Evolutionary conservation across 129 eudicot species (phyloP).

Genomic region (Flaveria bidentis): DNA sequence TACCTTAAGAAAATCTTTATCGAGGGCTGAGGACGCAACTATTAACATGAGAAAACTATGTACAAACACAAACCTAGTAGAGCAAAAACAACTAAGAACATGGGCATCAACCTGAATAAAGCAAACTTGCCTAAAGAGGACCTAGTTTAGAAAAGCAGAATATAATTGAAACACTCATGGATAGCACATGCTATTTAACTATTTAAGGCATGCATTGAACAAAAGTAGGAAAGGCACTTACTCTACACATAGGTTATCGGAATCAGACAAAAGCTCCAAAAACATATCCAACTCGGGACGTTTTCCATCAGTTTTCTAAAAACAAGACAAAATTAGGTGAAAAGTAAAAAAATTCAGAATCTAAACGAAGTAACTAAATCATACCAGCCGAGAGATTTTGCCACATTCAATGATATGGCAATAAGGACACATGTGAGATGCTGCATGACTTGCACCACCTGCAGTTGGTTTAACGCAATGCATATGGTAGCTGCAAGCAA

Average conservation of each 20-base stretch:
- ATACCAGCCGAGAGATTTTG: slow-evolving; percentile 63
- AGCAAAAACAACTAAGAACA: background rate
- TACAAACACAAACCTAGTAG: background rate
- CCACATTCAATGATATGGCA: slow-evolving; percentile 65
- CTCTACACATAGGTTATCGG: slow-evolving; percentile 64
- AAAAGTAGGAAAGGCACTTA: slow-evolving; percentile 36
- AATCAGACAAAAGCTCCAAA: slow-evolving; percentile 50
- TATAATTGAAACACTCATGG: background rate
- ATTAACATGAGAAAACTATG: slow-evolving; percentile 9
- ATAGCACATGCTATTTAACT: slow-evolving; percentile 8
- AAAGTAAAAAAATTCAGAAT: background rate
- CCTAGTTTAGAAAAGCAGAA: background rate
- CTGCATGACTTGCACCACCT: slow-evolving; percentile 37
- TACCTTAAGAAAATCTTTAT: background rate
- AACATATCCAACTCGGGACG: slow-evolving; percentile 61
- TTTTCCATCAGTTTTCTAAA: slow-evolving; percentile 60
- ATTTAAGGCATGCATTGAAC: slow-evolving; percentile 13
- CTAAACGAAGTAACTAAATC: slow-evolving; percentile 24
- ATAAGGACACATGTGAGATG: slow-evolving; percentile 50
- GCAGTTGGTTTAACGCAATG: slow-evolving; percentile 50
- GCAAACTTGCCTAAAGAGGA: background rate
- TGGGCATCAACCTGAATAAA: background rate
- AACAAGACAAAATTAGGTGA: slow-evolving; percentile 13
- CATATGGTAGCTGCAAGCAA: slow-evolving; percentile 61
- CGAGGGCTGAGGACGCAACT: background rate